Conservation (phyloP, 192 early-diverging fungal genomes). For the Rhizophagus clarus region DNA sequence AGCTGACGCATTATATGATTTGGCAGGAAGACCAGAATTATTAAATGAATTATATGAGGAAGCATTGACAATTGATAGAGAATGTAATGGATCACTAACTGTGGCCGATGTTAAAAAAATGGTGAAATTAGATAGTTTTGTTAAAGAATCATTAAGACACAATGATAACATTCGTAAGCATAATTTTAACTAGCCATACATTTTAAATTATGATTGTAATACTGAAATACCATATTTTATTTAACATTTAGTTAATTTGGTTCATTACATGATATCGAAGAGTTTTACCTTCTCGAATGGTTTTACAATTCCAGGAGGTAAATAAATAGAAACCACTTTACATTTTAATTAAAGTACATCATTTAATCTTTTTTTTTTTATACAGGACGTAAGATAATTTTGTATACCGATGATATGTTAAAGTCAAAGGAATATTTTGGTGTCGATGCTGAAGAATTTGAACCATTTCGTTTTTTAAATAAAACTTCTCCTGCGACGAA, state of each 20-base stretch:
- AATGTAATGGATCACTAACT: neutral
- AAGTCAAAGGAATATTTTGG: neutral
- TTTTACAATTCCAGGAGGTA: constrained; percentile 7
- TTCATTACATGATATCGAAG: neutral
- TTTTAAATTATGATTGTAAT: neutral
- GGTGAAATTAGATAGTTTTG: constrained; percentile 19
- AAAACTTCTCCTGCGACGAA: constrained; percentile 6
- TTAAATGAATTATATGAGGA: constrained; percentile 3
- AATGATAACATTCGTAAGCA: neutral
- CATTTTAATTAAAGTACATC: neutral
- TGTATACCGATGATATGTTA: neutral
- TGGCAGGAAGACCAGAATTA: neutral
- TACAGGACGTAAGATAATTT: neutral
- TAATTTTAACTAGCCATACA: neutral
- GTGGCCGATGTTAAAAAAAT: neutral
- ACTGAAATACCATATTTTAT: no score
- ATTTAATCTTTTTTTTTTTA: neutral
- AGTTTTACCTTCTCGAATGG: constrained; percentile 10
- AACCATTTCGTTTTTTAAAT: constrained; percentile 30
- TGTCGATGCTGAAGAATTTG: constrained; percentile 1
- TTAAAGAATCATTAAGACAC: constrained; percentile 16
- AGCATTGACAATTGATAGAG: neutral
- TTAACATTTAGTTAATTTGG: neutral
- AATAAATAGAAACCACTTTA: neutral
- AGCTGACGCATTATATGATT: neutral